Evolutionary conservation across 2,329 filamentous ascomycete genomes (phyloP).

Genomic region (Penicillium oxalicum): DNA sequence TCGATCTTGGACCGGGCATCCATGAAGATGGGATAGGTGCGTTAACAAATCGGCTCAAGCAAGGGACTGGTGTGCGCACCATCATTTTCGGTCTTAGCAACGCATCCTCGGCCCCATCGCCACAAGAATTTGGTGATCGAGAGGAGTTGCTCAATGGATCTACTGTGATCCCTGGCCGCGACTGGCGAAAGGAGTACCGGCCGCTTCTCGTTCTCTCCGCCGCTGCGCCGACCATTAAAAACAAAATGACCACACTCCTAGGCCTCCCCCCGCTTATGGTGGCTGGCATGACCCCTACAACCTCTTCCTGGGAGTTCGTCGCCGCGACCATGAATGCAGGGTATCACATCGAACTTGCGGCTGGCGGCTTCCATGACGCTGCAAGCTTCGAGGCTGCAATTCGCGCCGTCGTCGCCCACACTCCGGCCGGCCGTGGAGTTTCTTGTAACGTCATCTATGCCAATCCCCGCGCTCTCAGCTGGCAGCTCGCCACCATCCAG

Average conservation of each 20-base stretch:
- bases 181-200: neutral
- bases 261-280: conserved; percentile 2
- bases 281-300: conserved; percentile 4
- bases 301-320: conserved; percentile 1
- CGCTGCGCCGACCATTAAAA: neutral
- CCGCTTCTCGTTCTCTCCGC: neutral
- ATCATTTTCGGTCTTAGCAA: neutral
- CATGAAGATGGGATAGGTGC: conserved; percentile 23
- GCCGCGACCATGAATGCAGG: conserved; percentile 1
- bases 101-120: neutral
- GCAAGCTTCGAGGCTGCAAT: conserved; percentile 1
- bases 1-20: conserved; percentile 30
- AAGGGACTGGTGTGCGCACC: conserved; percentile 22
- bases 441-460: conserved; percentile 6
- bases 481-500: neutral
- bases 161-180: neutral
- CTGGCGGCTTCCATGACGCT: conserved; percentile 1
- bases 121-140: neutral
- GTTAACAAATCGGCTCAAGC: conserved; percentile 24
- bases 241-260: conserved; percentile 1
- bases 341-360: conserved; percentile 2
- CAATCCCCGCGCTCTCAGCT: conserved; percentile 1
- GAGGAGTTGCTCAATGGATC: neutral
- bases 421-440: conserved; percentile 1
- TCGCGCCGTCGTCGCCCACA: neutral